Evolutionary conservation across 2,329 filamentous ascomycete genomes (phyloP).

Genomic region (Boeremia exigua): DNA sequence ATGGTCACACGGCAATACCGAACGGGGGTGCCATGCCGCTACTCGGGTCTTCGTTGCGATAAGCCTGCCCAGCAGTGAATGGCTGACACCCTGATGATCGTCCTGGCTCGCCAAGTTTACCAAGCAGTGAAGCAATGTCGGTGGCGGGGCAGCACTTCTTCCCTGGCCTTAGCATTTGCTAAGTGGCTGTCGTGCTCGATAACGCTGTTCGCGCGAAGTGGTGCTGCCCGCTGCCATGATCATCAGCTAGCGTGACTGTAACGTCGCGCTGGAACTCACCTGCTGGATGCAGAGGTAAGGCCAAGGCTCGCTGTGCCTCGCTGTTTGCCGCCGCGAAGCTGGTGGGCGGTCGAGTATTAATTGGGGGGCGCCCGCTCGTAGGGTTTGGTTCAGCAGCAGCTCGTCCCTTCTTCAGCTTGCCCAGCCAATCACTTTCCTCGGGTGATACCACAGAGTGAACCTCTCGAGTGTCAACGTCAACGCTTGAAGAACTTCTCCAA

Average conservation of each 20-base stretch:
- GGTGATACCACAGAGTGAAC: constrained; percentile 7
- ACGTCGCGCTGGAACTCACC: constrained; percentile 33
- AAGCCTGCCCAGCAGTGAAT: constrained; percentile 21
- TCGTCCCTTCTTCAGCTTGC: constrained; percentile 18
- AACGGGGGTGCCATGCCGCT: constrained; percentile 9
- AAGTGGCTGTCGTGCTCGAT: constrained; percentile 29
- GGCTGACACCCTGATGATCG: constrained; percentile 23
- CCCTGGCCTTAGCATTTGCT: constrained; percentile 28
- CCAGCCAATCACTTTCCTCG: constrained; percentile 17
- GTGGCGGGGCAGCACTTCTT: constrained; percentile 26
- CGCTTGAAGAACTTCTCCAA: constrained; percentile 22
- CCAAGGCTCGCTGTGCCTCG: constrained; percentile 24
- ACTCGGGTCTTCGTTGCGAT: constrained; percentile 11
- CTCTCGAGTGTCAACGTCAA: constrained; percentile 16
- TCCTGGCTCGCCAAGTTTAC: constrained; percentile 34
- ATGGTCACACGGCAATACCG: neutral
- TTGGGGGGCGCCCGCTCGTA: constrained; percentile 16
- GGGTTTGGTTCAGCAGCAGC: constrained; percentile 18
- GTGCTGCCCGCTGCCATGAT: constrained; percentile 15
- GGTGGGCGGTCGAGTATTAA: constrained; percentile 24
- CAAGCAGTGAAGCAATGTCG: constrained; percentile 38
- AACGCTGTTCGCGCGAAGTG: constrained; percentile 23
- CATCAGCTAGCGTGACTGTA: constrained; percentile 33
- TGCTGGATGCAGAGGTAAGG: constrained; percentile 38
- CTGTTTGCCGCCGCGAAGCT: constrained; percentile 17